These are phyloP conservation scores for Vachellia collinsii DNA, from an alignment of 306 rosid genomes.

Conservation along the genomic window DNA sequence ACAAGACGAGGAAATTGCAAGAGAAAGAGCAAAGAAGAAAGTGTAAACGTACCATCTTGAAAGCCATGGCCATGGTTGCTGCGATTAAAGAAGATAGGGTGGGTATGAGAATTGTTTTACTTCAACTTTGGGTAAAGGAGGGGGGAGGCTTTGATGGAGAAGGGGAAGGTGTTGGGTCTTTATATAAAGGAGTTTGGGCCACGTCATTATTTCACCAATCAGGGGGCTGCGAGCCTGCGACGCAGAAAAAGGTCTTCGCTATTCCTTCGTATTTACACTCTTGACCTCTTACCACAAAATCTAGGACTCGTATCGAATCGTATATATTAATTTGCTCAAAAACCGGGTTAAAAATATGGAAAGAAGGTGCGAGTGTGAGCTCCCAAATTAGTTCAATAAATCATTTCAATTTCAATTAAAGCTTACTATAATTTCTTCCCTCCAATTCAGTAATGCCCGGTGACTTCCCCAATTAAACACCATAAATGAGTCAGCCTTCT, in stretches of 20 bases:
- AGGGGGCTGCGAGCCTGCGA: not conserved
- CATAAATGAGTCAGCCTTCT: not conserved
- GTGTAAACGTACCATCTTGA: constrained; percentile 76
- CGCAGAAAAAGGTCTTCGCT: constrained; percentile 19
- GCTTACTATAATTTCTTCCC: not conserved
- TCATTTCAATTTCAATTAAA: not conserved
- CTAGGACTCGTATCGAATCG: not conserved
- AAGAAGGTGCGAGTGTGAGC: not conserved
- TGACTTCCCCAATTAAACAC: not conserved
- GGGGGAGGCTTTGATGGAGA: constrained; percentile 27
- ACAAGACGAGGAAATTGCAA: not conserved
- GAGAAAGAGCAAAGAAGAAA: not conserved
- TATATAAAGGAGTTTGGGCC: not conserved
- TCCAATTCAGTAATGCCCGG: not conserved
- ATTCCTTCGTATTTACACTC: constrained; percentile 37
- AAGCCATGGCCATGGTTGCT: constrained; percentile 97
- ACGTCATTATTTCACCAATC: not conserved
- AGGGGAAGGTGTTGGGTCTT: not conserved
- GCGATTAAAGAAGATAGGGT: constrained; percentile 28
- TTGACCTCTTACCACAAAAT: constrained; percentile 25
- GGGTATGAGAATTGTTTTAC: not conserved
- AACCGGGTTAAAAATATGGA: not conserved
- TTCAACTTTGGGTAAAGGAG: not conserved
- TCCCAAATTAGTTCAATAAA: not conserved
- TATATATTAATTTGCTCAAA: no score